These are phyloP conservation scores for Ogataea henricii DNA, from an alignment of 805 yeast species.

Conservation along the genomic window DNA sequence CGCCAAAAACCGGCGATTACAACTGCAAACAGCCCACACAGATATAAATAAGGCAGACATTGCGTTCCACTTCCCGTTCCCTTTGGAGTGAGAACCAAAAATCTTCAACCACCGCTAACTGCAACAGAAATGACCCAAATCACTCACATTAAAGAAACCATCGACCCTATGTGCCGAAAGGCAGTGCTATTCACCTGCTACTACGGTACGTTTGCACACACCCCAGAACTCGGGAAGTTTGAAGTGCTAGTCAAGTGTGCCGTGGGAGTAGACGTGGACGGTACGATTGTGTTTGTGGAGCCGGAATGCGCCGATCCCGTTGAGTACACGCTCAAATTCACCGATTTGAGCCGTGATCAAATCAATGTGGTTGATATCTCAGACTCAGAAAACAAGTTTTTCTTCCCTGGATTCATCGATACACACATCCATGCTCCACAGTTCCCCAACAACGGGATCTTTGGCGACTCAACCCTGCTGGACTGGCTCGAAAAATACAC, in stretches of 20 bases:
- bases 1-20: neutral
- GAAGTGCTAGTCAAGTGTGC: slow-evolving; percentile 58
- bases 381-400: slow-evolving; percentile 49
- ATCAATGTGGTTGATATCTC: slow-evolving; percentile 38
- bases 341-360: slow-evolving; percentile 25
- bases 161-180: slow-evolving; percentile 15
- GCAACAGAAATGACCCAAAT: slow-evolving; percentile 1
- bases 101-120: neutral
- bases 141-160: slow-evolving; percentile 10
- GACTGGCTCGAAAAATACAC: slow-evolving; percentile 91
- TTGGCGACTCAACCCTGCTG: slow-evolving; percentile 79
- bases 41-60: neutral
- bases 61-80: too few species aligned
- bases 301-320: slow-evolving; percentile 19
- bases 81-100: neutral
- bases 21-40: neutral
- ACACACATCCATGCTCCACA: slow-evolving; percentile 87
- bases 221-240: slow-evolving; percentile 59
- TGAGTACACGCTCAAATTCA: slow-evolving; percentile 12
- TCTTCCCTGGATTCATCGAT: slow-evolving; percentile 81
- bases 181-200: slow-evolving; percentile 43
- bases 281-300: slow-evolving; percentile 48
- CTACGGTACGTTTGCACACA: slow-evolving; percentile 73
- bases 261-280: slow-evolving; percentile 62
- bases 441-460: slow-evolving; percentile 79